A percentile compares a stretch with the other conserved stretches of the same genome.
phyloP scores from a whole-genome alignment of 768 basidiomycete species.

The Termitomyces sp. region DNA sequence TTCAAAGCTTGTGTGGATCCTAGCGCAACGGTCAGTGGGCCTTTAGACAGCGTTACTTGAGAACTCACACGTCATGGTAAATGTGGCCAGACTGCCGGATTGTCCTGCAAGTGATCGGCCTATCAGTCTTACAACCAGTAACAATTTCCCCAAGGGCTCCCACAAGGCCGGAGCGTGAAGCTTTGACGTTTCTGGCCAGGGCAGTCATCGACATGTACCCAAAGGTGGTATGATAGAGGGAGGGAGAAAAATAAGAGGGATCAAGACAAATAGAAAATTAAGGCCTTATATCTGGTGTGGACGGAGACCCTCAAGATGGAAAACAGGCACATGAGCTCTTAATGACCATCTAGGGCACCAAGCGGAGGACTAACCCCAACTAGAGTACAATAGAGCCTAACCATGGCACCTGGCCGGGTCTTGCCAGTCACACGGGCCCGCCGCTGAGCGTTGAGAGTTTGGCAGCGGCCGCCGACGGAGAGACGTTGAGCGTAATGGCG shows the following conservation, averaged over 20 bases:
- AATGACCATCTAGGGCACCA: slow-evolving; percentile 1
- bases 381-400: background rate
- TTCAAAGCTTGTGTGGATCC: background rate
- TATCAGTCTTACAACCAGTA: background rate
- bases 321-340: slow-evolving; percentile 13
- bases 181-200: background rate
- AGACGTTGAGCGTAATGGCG: background rate
- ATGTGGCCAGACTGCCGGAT: slow-evolving; percentile 3
- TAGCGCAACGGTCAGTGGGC: background rate
- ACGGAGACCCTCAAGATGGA: slow-evolving; percentile 3
- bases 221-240: background rate
- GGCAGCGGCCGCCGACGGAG: background rate
- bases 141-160: background rate
- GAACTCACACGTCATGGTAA: slow-evolving; percentile 1
- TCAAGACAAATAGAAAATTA: slow-evolving; percentile 1
- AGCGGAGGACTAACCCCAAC: slow-evolving; percentile 10
- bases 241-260: slow-evolving; percentile 2
- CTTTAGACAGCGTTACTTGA: background rate
- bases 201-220: background rate
- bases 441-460: background rate
- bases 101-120: slow-evolving; percentile 4
- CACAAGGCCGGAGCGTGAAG: background rate
- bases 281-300: slow-evolving; percentile 9
- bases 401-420: background rate
- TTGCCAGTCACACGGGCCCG: background rate